Evolutionary conservation across 2,329 filamentous ascomycete species (phyloP).

Genomic region (Xylariaceae sp.): DNA sequence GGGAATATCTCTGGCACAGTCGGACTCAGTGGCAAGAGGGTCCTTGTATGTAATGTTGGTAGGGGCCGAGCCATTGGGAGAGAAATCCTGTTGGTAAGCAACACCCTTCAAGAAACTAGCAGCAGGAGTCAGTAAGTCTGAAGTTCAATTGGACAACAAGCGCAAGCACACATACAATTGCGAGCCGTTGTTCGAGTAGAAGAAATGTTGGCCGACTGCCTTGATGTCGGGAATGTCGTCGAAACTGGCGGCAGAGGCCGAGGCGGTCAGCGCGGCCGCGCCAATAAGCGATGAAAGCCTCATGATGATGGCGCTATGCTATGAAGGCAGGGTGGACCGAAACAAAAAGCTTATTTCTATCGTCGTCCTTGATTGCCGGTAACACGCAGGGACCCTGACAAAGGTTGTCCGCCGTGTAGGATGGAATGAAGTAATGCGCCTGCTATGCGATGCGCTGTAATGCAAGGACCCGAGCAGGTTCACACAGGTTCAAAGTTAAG

Average conservation of each 20-base stretch:
- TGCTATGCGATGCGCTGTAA: not conserved
- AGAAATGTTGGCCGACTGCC: conserved; percentile 32
- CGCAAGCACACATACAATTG: conserved; percentile 49
- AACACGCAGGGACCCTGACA: too few relatives aligned
- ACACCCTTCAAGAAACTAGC: conserved; percentile 75
- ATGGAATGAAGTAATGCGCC: too few relatives aligned
- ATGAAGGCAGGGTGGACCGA: not conserved
- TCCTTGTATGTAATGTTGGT: conserved; percentile 63
- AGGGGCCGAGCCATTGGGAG: conserved; percentile 42
- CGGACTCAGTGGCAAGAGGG: conserved; percentile 65
- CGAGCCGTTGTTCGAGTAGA: conserved; percentile 53
- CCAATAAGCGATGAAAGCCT: conserved; percentile 27
- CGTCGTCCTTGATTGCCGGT: not conserved
- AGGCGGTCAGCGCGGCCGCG: conserved; percentile 24
- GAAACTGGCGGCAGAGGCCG: conserved; percentile 27
- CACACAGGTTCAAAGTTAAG: too few relatives aligned
- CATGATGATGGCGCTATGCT: conserved; percentile 19
- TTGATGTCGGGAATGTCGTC: conserved; percentile 30
- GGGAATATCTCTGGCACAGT: conserved; percentile 81
- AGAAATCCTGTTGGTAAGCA: conserved; percentile 83
- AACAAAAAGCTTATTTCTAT: not conserved
- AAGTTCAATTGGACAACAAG: not conserved
- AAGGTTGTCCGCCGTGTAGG: too few relatives aligned
- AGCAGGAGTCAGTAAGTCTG: conserved; percentile 16
- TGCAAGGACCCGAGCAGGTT: not conserved